Conservation (phyloP, 148 eudicot genomes). For the Silene conica region DNA sequence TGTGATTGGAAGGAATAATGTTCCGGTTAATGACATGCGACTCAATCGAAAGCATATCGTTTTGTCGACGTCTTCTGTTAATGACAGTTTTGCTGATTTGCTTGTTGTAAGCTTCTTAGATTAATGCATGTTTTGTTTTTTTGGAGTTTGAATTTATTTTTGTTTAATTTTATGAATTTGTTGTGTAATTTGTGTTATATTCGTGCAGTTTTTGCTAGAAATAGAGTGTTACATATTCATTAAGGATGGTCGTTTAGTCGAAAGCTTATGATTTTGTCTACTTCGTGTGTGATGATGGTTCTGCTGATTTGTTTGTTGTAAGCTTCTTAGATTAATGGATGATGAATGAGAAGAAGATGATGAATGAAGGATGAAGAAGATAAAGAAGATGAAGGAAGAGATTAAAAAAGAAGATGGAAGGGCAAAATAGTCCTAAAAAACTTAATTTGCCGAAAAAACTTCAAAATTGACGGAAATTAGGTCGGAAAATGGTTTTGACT, state of each 20-base stretch:
- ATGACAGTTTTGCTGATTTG: conserved; percentile 44
- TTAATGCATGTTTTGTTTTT: background rate
- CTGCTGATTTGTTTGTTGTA: conserved; percentile 24
- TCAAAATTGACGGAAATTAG: too few species aligned
- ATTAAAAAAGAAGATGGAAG: too few species aligned
- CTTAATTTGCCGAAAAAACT: too few species aligned
- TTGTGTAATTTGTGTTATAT: background rate
- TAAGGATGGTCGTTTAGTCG: background rate
- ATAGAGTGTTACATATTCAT: background rate
- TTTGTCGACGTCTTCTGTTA: conserved; percentile 34
- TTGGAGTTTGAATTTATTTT: background rate
- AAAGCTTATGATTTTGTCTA: conserved; percentile 35
- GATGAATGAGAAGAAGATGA: too few species aligned
- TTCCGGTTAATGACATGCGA: conserved; percentile 60
- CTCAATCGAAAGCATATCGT: conserved; percentile 81
- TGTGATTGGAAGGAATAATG: conserved; percentile 55
- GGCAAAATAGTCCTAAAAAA: too few species aligned
- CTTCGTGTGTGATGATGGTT: conserved; percentile 11
- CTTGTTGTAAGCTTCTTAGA: conserved; percentile 40
- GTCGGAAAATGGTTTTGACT: too few species aligned
- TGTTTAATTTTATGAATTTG: background rate
- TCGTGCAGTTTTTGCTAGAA: background rate
- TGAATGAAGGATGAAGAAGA: too few species aligned
- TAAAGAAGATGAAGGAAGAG: too few species aligned
- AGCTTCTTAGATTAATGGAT: too few species aligned